Evolutionary conservation across 2,329 filamentous ascomycete species (phyloP).

Genomic region (Aspergillus fumigatus): DNA sequence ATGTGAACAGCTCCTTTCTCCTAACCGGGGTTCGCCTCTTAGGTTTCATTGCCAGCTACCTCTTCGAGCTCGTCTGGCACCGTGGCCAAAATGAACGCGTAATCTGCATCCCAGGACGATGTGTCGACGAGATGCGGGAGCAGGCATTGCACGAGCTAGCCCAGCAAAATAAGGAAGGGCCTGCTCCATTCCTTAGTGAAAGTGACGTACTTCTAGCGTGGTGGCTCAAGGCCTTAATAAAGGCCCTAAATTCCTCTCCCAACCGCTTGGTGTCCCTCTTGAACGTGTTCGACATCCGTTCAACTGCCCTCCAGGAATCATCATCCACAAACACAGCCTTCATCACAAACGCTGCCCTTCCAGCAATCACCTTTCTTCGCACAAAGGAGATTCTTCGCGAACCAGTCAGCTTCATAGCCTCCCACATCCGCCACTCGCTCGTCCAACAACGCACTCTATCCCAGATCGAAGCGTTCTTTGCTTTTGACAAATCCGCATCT

Average conservation of each 20-base stretch:
- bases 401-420: constrained; percentile 9
- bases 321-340: constrained; percentile 19
- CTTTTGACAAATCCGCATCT: background rate
- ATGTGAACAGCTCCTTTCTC: background rate
- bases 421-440: constrained; percentile 8
- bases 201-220: constrained; percentile 45
- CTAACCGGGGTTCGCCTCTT: background rate
- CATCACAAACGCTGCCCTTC: constrained; percentile 15
- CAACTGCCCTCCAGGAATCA: constrained; percentile 21
- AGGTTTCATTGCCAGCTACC: constrained; percentile 29
- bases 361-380: background rate
- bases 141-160: constrained; percentile 8
- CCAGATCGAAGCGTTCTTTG: constrained; percentile 6
- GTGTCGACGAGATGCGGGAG: constrained; percentile 27
- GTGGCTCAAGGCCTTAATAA: constrained; percentile 27
- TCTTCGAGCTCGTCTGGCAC: constrained; percentile 30
- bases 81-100: constrained; percentile 29
- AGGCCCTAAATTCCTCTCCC: constrained; percentile 15
- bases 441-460: constrained; percentile 6
- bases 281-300: constrained; percentile 38
- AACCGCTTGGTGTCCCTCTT: constrained; percentile 28
- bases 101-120: constrained; percentile 37
- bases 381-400: constrained; percentile 4
- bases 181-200: constrained; percentile 41
- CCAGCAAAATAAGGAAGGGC: constrained; percentile 3